Evolutionary conservation across 768 basidiomycete genomes (phyloP).

Genomic region (Collybia nuda): DNA sequence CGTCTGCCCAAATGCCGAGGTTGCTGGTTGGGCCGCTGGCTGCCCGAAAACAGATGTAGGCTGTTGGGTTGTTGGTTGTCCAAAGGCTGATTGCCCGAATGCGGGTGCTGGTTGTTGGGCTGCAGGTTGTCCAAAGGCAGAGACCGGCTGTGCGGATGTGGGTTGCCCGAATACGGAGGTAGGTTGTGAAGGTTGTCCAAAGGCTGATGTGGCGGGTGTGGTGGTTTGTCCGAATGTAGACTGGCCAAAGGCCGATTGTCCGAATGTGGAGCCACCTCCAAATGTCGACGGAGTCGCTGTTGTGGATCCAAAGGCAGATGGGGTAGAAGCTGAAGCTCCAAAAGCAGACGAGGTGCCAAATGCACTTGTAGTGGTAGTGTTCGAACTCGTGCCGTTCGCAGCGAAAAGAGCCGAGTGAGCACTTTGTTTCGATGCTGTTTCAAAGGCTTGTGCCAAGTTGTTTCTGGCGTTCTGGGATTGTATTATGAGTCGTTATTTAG

Average conservation of each 20-base stretch:
- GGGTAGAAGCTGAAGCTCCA: conserved; percentile 18
- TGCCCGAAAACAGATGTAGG: conserved; percentile 23
- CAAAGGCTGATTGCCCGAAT: conserved; percentile 18
- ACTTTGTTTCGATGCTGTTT: conserved; percentile 51
- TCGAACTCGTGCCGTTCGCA: conserved; percentile 18
- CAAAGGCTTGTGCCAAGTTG: conserved; percentile 49
- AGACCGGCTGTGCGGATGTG: conserved; percentile 23
- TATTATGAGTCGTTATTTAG: not conserved
- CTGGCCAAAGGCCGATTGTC: conserved; percentile 37
- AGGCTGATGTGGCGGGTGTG: conserved; percentile 24
- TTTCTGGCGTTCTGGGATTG: conserved; percentile 40
- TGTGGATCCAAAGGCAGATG: conserved; percentile 26
- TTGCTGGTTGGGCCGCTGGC: conserved; percentile 19
- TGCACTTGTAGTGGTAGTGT: conserved; percentile 14
- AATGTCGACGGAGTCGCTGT: conserved; percentile 22
- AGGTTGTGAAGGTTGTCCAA: conserved; percentile 20
- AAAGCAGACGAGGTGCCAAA: conserved; percentile 28
- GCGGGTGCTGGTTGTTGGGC: conserved; percentile 19
- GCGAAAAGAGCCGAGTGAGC: conserved; percentile 16
- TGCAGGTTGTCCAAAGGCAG: conserved; percentile 38
- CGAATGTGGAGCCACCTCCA: conserved; percentile 26
- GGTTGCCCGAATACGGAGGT: conserved; percentile 33
- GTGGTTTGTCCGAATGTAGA: conserved; percentile 30
- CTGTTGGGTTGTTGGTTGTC: conserved; percentile 23
- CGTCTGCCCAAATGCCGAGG: conserved; percentile 31